Evolutionary conservation across 2,329 filamentous ascomycete genomes (phyloP).

Genomic region (Aspergillus floridensis): DNA sequence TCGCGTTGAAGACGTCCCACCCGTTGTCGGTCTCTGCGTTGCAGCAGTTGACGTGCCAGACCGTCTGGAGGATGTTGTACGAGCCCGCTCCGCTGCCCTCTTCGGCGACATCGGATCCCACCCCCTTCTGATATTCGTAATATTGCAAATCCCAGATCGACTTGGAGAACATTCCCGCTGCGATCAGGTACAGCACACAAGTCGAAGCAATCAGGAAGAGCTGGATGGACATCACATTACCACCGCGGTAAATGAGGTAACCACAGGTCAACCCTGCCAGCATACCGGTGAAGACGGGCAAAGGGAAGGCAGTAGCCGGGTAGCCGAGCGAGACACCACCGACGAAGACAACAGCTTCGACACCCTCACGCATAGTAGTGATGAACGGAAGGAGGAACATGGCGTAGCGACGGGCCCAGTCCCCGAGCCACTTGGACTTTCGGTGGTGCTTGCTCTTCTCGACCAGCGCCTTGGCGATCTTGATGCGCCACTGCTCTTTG

Average conservation of each 20-base stretch:
- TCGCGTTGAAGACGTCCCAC: conserved; percentile 83
- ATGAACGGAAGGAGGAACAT: conserved; percentile 85
- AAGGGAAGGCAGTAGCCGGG: conserved; percentile 44
- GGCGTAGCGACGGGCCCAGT: conserved; percentile 72
- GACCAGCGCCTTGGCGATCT: conserved; percentile 70
- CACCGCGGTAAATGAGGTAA: conserved; percentile 71
- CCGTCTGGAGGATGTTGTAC: conserved; percentile 72
- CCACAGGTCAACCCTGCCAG: conserved; percentile 65
- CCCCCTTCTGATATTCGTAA: conserved; percentile 49
- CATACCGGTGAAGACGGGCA: conserved; percentile 73
- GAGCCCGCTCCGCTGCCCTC: conserved; percentile 68
- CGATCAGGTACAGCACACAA: conserved; percentile 79
- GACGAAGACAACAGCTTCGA: conserved; percentile 20
- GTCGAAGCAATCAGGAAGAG: conserved; percentile 79
- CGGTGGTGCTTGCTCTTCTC: conserved; percentile 42
- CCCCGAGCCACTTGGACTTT: conserved; percentile 52
- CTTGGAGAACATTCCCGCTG: conserved; percentile 76
- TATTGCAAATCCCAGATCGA: conserved; percentile 72
- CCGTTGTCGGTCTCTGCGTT: conserved; percentile 69
- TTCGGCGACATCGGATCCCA: conserved; percentile 55
- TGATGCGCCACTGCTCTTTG: conserved; percentile 82
- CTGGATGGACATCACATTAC: conserved; percentile 66
- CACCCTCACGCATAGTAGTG: conserved; percentile 46
- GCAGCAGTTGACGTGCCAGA: conserved; percentile 86
- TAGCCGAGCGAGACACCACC: conserved; percentile 49